Conservation (phyloP, 495 filamentous ascomycete genomes). For the Talaromyces liani region DNA sequence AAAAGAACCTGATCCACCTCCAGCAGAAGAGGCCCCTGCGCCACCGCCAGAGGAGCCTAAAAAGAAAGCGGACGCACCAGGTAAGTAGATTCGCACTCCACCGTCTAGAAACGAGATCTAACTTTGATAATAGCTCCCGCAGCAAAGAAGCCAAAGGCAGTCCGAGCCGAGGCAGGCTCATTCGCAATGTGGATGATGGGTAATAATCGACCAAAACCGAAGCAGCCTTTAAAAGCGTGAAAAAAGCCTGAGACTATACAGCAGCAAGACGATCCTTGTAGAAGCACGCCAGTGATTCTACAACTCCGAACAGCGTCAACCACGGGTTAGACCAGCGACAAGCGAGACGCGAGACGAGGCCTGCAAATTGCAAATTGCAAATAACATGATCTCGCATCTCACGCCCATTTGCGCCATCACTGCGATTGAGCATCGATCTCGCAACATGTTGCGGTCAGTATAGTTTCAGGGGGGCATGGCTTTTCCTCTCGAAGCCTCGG, state of each 20-base stretch:
- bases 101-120: neutral
- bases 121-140: slow-evolving; percentile 13
- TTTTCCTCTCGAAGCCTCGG: slow-evolving; percentile 22
- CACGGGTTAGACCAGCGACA: neutral
- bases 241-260: slow-evolving; percentile 28
- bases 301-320: neutral
- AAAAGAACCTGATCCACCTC: slow-evolving; percentile 32
- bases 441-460: slow-evolving; percentile 3
- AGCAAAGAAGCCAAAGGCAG: slow-evolving; percentile 23
- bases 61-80: slow-evolving; percentile 26
- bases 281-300: slow-evolving; percentile 17
- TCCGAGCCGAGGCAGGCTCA: slow-evolving; percentile 20
- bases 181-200: slow-evolving; percentile 39
- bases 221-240: slow-evolving; percentile 29
- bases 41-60: slow-evolving; percentile 21
- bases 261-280: slow-evolving; percentile 14
- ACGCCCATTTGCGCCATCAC: neutral
- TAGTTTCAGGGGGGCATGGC: slow-evolving; percentile 22
- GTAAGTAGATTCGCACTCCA: slow-evolving; percentile 12
- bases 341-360: neutral
- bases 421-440: neutral
- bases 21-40: slow-evolving; percentile 17
- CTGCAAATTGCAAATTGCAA: neutral
- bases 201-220: slow-evolving; percentile 18
- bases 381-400: neutral